Percentiles rank a stretch among this genome's conserved stretches.
Conservation (phyloP, 495 filamentous ascomycete genomes). For the Daldinia loculata region DNA sequence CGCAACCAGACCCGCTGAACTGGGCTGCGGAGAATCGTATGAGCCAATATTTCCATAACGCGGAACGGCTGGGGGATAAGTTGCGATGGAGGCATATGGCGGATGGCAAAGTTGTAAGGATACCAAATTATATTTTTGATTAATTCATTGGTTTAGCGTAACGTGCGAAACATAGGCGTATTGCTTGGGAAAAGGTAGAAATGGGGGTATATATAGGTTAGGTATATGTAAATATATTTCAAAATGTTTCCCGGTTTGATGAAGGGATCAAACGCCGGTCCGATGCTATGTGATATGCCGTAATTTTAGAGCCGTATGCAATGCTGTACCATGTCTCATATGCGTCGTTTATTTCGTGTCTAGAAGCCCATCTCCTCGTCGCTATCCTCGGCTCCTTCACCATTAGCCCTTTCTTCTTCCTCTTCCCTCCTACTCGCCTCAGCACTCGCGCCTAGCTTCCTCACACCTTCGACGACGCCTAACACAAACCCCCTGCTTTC, state of each 20-base stretch:
- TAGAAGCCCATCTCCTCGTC: conserved; percentile 61
- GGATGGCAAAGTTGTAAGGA: conserved; percentile 2
- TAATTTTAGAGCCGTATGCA: neutral
- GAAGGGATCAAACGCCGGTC: conserved; percentile 11
- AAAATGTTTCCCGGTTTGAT: neutral
- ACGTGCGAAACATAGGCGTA: neutral
- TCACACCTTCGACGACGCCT: conserved; percentile 86
- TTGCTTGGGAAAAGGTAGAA: neutral
- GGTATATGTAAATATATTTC: conserved; percentile 3
- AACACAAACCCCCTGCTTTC: conserved; percentile 86
- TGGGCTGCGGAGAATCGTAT: conserved; percentile 1
- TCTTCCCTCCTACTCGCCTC: conserved; percentile 65
- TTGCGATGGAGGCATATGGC: neutral
- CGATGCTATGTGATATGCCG: conserved; percentile 13
- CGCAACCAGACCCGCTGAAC: conserved; percentile 8
- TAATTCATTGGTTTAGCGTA: neutral
- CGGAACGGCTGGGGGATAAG: neutral
- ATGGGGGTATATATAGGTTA: conserved; percentile 12
- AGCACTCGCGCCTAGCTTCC: conserved; percentile 68
- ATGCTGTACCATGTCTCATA: conserved; percentile 12
- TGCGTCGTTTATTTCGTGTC: conserved; percentile 11
- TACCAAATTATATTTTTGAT: neutral
- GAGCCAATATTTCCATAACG: neutral
- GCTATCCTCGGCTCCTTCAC: conserved; percentile 51
- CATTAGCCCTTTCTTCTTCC: conserved; percentile 58